Conservation (phyloP, 108 stramenopile genomes). For the Mayamaea pseudoterrestris region DNA sequence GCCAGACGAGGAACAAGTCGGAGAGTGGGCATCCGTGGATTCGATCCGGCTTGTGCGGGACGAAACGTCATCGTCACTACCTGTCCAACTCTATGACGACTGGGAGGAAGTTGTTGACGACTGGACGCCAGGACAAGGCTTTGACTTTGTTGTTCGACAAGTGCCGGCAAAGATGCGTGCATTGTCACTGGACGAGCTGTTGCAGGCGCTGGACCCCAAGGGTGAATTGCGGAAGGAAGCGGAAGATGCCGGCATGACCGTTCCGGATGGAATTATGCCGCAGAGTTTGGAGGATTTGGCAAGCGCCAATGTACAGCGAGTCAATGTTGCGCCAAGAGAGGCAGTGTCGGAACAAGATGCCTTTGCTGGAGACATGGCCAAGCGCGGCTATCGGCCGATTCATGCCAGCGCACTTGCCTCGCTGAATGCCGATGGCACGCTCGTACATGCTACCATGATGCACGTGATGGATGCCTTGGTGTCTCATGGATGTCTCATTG, state of each 20-base stretch:
- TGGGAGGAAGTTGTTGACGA: slow-evolving; percentile 45
- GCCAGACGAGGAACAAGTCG: slow-evolving; percentile 52
- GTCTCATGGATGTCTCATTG: slow-evolving; percentile 64
- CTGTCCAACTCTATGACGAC: slow-evolving; percentile 29
- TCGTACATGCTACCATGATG: slow-evolving; percentile 41
- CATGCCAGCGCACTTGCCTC: slow-evolving; percentile 34
- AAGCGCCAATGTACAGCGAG: slow-evolving; percentile 33
- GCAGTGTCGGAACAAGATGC: slow-evolving; percentile 28
- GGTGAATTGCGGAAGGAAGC: slow-evolving; percentile 52
- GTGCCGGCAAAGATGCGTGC: slow-evolving; percentile 54
- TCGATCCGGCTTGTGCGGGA: slow-evolving; percentile 47
- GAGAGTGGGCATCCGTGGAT: slow-evolving; percentile 68
- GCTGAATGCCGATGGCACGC: slow-evolving; percentile 44
- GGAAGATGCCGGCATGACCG: slow-evolving; percentile 17
- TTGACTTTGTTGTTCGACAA: slow-evolving; percentile 63
- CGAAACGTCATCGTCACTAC: slow-evolving; percentile 16
- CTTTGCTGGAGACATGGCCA: slow-evolving; percentile 28
- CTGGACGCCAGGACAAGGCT: slow-evolving; percentile 68
- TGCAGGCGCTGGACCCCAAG: slow-evolving; percentile 64
- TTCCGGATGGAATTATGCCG: slow-evolving; percentile 38
- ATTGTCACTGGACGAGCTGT: slow-evolving; percentile 45
- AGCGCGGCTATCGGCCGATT: slow-evolving; percentile 61
- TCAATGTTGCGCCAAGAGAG: slow-evolving; percentile 38
- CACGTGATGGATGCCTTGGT: slow-evolving; percentile 84
- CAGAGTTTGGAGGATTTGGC: slow-evolving; percentile 36